Conservation (phyloP, 768 basidiomycete species). For the Tricholoma flavovirens region DNA sequence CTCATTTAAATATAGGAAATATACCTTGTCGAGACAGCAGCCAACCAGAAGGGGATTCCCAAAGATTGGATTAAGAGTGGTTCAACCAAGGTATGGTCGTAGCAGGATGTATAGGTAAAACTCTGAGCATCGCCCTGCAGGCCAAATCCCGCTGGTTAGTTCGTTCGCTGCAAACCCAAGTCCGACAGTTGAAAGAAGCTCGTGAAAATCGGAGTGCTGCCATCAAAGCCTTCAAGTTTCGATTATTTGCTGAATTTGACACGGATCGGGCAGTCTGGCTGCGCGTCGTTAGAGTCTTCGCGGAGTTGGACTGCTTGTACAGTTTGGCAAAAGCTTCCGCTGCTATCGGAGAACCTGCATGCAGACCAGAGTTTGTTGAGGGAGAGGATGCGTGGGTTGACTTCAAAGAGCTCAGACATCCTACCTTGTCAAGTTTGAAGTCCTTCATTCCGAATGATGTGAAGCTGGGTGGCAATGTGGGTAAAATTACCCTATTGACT, state of each 20-base stretch:
- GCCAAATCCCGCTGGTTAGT: conserved; percentile 73
- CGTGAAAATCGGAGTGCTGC: conserved; percentile 78
- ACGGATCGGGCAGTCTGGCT: conserved; percentile 76
- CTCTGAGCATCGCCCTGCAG: conserved; percentile 29
- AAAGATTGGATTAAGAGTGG: conserved; percentile 77
- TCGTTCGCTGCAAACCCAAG: conserved; percentile 59
- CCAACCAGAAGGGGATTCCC: conserved; percentile 59
- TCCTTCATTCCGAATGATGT: conserved; percentile 94
- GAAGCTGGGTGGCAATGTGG: conserved; percentile 69
- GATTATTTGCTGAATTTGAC: conserved; percentile 78
- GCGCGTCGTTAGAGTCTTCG: conserved; percentile 76
- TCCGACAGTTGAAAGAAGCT: conserved; percentile 88
- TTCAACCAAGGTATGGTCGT: conserved; percentile 63
- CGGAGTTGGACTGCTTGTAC: conserved; percentile 95
- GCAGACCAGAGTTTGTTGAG: conserved; percentile 84
- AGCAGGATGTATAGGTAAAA: neutral
- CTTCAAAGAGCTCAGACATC: conserved; percentile 87
- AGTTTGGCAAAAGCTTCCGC: conserved; percentile 83
- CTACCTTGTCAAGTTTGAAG: conserved; percentile 58
- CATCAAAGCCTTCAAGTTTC: conserved; percentile 78
- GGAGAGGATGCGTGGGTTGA: conserved; percentile 76
- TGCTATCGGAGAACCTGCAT: conserved; percentile 92
- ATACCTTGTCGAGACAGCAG: conserved; percentile 75
- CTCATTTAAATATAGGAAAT: conserved; percentile 57
- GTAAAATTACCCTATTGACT: conserved; percentile 80